Percentiles rank a stretch among this genome's conserved stretches.
These are phyloP conservation scores for Alternaria alternata DNA, from an alignment of 2,329 filamentous ascomycete species.

Conservation along the genomic window DNA sequence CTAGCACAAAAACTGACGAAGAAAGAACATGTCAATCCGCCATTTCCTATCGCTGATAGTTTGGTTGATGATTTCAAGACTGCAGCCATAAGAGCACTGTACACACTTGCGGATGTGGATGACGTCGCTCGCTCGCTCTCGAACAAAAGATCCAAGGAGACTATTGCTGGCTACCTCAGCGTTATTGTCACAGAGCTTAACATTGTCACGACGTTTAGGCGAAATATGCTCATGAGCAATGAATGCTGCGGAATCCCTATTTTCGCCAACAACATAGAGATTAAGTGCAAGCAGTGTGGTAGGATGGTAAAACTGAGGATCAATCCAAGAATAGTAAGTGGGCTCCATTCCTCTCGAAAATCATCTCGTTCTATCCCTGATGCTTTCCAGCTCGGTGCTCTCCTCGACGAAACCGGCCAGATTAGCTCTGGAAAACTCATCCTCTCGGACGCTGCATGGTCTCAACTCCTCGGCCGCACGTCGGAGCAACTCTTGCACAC, in stretches of 20 bases:
- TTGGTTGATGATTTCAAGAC: slow-evolving; percentile 25
- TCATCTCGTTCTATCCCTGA: no score
- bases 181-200: slow-evolving; percentile 55
- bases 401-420: slow-evolving; percentile 65
- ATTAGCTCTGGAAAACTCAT: slow-evolving; percentile 62
- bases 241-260: slow-evolving; percentile 63
- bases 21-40: slow-evolving; percentile 60
- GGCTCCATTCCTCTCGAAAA: neutral
- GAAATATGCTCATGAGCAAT: slow-evolving; percentile 56
- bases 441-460: slow-evolving; percentile 64
- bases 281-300: slow-evolving; percentile 54
- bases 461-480: slow-evolving; percentile 57
- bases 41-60: slow-evolving; percentile 54
- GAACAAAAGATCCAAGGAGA: slow-evolving; percentile 39
- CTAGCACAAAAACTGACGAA: slow-evolving; percentile 59
- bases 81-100: slow-evolving; percentile 49
- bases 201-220: slow-evolving; percentile 51
- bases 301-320: slow-evolving; percentile 47
- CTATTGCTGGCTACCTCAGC: slow-evolving; percentile 55
- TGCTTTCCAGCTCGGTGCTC: slow-evolving; percentile 47
- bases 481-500: slow-evolving; percentile 55
- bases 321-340: slow-evolving; percentile 53
- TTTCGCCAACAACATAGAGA: slow-evolving; percentile 59
- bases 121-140: slow-evolving; percentile 45
- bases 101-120: slow-evolving; percentile 57